Evolutionary conservation across 2,329 filamentous ascomycete genomes (phyloP), one percentile per base, ranked within the genome.

Genomic region (Setomelanomma holmii): DNA sequence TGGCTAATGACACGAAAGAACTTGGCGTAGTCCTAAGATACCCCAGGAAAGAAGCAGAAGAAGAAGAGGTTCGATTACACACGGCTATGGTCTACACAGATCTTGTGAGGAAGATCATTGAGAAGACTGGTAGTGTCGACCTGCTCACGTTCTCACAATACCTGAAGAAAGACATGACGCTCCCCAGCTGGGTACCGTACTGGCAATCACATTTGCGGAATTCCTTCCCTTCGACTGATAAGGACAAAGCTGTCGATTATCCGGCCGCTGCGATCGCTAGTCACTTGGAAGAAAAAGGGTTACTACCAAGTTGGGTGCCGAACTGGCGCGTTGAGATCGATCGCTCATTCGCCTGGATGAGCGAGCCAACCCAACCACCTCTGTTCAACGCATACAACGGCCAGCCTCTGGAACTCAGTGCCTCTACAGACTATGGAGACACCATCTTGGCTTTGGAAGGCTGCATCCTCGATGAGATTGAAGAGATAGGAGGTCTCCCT

Each of bases 161-260:
- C 21, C 11, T 43, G n/a, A 43, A 43, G 24, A 11, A 17, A 43
- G 41, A 43, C 24, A 43, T 34, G 41, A 34, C 41, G 10, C n/a
- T 43, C 7, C 41, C 41, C n/a, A 43, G 24, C 17, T 43, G 41
- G 41, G 41, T 34, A 2, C 39, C 41, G 21, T 23, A 43, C 19
- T 34, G 27, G 24, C 24, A 23, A 5, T 24, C 22, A 16, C 22
- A 23, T 2, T 16, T 42, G 14, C 27, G 5, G 4, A 14, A 27
- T 5, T 42, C 40, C 11, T n/a, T n/a, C n/a, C n/a, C n/a, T n/a
- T n/a, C n/a, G n/a, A n/a, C n/a, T n/a, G n/a, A n/a, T n/a, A n/a
- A n/a, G n/a, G n/a, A n/a, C n/a, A n/a, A n/a, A n/a, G n/a, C n/a
- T n/a, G n/a, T n/a, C n/a, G n/a, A n/a, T n/a, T n/a, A n/a, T n/a